Conservation (phyloP, 2,329 filamentous ascomycete genomes). For the Ciborinia camelliae region DNA sequence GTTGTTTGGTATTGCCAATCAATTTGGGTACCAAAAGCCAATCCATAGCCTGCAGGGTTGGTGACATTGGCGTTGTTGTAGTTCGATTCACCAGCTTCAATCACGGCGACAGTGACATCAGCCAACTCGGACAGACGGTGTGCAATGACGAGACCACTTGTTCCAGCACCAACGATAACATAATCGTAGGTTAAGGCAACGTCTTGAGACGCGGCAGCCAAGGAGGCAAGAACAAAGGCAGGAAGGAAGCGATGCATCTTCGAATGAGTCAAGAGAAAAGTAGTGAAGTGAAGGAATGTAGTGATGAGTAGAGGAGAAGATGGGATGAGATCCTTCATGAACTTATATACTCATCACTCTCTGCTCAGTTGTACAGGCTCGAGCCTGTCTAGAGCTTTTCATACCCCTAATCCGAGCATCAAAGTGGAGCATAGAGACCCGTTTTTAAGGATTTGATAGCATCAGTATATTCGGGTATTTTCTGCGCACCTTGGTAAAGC, state of each 20-base stretch:
- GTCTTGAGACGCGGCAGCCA: not conserved
- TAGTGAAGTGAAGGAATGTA: not conserved
- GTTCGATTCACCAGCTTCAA: conserved; percentile 16
- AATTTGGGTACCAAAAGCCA: conserved; percentile 20
- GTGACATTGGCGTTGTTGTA: conserved; percentile 5
- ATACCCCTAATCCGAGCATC: not conserved
- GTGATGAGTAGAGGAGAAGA: not conserved
- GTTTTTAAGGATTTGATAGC: too few relatives aligned
- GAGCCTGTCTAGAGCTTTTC: not conserved
- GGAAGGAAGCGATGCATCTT: not conserved
- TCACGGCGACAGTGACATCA: conserved; percentile 19
- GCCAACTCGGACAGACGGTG: conserved; percentile 5
- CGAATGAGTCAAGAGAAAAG: not conserved
- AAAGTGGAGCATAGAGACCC: not conserved
- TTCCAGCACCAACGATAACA: conserved; percentile 20
- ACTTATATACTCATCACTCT: not conserved
- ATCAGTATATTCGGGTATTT: too few relatives aligned
- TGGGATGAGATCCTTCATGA: not conserved
- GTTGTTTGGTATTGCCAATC: conserved; percentile 35
- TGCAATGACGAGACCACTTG: conserved; percentile 18
- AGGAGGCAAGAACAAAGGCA: conserved; percentile 1
- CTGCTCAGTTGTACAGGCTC: not conserved
- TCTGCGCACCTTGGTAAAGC: too few relatives aligned
- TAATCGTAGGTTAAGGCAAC: conserved; percentile 13
- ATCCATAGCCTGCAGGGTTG: conserved; percentile 16